A percentile compares a stretch with the other conserved stretches of the same genome.
Evolutionary conservation across 129 eudicot genomes (phyloP).

Genomic region (Glebionis coronaria): DNA sequence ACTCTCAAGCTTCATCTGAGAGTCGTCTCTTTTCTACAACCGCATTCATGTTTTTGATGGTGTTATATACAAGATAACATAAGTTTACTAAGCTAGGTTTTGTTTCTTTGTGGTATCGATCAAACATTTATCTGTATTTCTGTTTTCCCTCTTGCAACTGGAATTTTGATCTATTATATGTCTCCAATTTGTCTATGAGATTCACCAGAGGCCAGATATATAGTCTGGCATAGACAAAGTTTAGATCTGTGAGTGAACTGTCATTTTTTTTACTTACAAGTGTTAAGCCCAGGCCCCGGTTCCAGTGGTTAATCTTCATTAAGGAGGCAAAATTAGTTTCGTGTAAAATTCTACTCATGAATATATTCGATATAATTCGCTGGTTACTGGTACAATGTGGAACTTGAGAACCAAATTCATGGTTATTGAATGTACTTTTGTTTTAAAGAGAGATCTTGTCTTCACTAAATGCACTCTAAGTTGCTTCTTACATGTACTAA

Average conservation of each 20-base stretch:
- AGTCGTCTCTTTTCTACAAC: constrained; percentile 3
- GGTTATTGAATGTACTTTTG: too few relatives aligned
- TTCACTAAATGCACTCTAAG: too few relatives aligned
- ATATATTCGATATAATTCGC: too few relatives aligned
- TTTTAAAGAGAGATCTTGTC: too few relatives aligned
- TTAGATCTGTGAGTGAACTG: neutral
- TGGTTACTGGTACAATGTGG: too few relatives aligned
- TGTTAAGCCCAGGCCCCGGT: neutral
- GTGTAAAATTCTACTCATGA: neutral
- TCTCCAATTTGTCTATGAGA: neutral
- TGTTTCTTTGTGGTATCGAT: constrained; percentile 12
- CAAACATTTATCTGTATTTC: constrained; percentile 7
- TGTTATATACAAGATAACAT: constrained; percentile 19
- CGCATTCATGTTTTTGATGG: constrained; percentile 14
- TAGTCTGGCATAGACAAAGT: neutral
- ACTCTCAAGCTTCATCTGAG: constrained; percentile 1
- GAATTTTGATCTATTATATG: neutral
- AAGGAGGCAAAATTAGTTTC: neutral
- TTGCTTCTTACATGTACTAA: too few relatives aligned
- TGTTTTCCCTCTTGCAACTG: neutral
- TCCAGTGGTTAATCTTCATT: neutral
- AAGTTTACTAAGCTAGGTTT: constrained; percentile 13
- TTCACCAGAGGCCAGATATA: neutral
- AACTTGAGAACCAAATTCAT: too few relatives aligned
- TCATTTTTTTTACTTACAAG: neutral